phyloP scores from a whole-genome alignment of 1,284 basidiomycete species.

The Phellinidium pouzarii region DNA sequence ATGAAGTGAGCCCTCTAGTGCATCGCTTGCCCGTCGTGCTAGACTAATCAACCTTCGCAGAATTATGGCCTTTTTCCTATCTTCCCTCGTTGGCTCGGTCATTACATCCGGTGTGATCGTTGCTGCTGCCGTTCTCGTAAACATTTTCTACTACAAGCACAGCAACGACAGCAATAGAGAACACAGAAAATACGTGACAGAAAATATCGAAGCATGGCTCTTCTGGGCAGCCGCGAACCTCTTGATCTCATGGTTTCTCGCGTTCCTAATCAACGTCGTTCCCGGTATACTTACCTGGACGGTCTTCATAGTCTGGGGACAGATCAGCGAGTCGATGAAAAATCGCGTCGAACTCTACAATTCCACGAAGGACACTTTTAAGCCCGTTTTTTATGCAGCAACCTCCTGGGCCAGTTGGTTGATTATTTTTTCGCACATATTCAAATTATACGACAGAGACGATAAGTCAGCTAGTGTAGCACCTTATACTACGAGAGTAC shows the following conservation, averaged over 20 bases:
- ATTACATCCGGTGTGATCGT: conserved; percentile 56
- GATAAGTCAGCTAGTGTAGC: conserved; percentile 43
- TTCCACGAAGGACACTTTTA: conserved; percentile 58
- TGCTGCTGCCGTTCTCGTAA: conserved; percentile 51
- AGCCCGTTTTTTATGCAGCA: conserved; percentile 61
- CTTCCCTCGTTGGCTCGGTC: conserved; percentile 63
- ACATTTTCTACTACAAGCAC: conserved; percentile 62
- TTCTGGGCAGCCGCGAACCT: conserved; percentile 75
- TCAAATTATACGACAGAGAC: conserved; percentile 40
- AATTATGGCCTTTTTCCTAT: conserved; percentile 55
- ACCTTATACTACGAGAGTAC: conserved; percentile 43
- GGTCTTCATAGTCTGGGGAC: conserved; percentile 61
- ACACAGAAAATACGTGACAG: conserved; percentile 50
- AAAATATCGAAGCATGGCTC: conserved; percentile 70
- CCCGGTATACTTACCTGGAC: conserved; percentile 46
- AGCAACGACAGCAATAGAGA: conserved; percentile 36
- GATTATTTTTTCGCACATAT: conserved; percentile 61
- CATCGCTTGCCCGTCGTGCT: neutral
- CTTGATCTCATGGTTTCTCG: conserved; percentile 69
- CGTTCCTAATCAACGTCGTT: conserved; percentile 59
- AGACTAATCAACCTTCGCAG: conserved; percentile 23
- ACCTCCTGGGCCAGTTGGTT: conserved; percentile 64
- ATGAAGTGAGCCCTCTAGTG: conserved; percentile 40
- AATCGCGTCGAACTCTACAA: conserved; percentile 59
- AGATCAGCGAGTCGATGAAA: conserved; percentile 64